Evolutionary conservation across 2,329 filamentous ascomycete genomes (phyloP).

Genomic region (Apiospora marii): DNA sequence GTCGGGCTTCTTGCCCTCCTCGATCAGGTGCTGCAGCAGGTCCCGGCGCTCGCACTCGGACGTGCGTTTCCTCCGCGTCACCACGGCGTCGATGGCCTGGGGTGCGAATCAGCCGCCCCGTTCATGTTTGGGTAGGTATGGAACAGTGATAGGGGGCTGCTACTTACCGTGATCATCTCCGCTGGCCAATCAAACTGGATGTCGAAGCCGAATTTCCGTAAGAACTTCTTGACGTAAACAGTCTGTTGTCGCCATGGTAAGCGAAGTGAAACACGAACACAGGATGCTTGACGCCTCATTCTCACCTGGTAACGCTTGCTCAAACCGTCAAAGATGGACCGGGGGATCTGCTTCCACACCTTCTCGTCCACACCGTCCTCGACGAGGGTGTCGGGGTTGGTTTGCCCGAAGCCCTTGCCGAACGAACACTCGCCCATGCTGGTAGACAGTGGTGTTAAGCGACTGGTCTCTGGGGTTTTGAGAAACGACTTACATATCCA

Average conservation of each 20-base stretch:
- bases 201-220: constrained; percentile 30
- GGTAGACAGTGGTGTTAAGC: background rate
- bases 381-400: constrained; percentile 32
- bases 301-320: constrained; percentile 27
- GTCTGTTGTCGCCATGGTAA: constrained; percentile 5
- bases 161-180: constrained; percentile 29
- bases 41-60: constrained; percentile 11
- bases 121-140: background rate
- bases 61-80: constrained; percentile 2
- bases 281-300: too few relatives aligned
- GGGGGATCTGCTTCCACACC: constrained; percentile 32
- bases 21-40: constrained; percentile 20
- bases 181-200: constrained; percentile 34
- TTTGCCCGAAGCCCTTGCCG: constrained; percentile 38
- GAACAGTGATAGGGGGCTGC: rapidly evolving
- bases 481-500: constrained; percentile 33
- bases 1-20: constrained; percentile 23
- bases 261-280: too few relatives aligned
- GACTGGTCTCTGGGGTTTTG: background rate
- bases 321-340: constrained; percentile 33
- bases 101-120: background rate
- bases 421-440: constrained; percentile 40
- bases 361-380: constrained; percentile 33
- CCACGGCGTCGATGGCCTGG: constrained; percentile 19
- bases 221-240: constrained; percentile 33